Evolutionary conservation across 2,329 filamentous ascomycete genomes (phyloP), one percentile per base, ranked within the genome.

Genomic region (Colletotrichum aenigma): DNA sequence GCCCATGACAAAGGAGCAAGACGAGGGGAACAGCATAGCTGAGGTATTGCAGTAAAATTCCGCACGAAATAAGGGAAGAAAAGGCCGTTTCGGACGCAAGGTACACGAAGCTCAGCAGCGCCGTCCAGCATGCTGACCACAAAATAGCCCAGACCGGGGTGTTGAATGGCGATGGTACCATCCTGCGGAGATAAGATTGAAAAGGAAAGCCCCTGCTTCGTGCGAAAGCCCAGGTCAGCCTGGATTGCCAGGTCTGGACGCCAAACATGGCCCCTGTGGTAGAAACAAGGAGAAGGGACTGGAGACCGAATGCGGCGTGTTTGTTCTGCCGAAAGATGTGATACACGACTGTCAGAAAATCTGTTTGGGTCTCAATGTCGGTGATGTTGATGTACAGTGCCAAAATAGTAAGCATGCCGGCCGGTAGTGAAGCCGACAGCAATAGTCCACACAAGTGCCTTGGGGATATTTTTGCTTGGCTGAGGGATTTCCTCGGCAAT

Each of bases 221-320:
- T 56, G 78, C 79, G 56, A 81, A 80, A 9, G 79, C 79, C 80
- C 81, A 81, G 1, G 81, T 79, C 7, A 81, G 77, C 30, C 81
- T 78, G 24, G 81, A 82, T 32, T 82, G 80, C 80, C 81, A 82
- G 0, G 78, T 81, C 21, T 81, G 80, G 16, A 81, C 79, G 4
- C 78, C 78, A 79, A 79, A 80, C 26, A 81, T 77, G 4, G 78
- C 77, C 15, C 79, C 78, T 7, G 74, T 76, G 2, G 78, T 78
- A 12, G 79, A 77, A 32, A 81, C 71, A 32, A 82, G 30, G 1
- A 81, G 71, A 4, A 78, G 78, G 8, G 79, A 61, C 78, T 77
- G 79, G 16, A 81, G 73, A 2, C 78, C 80, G 13, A 79, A 74
- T 24, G 80, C 79, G 21, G 79, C 77, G 2, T 78, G 76, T 10